Percentiles rank a stretch among this genome's conserved stretches.
These are phyloP conservation scores for Niveomyces coronatus DNA, from an alignment of 2,329 filamentous ascomycete species.

Conservation along the genomic window DNA sequence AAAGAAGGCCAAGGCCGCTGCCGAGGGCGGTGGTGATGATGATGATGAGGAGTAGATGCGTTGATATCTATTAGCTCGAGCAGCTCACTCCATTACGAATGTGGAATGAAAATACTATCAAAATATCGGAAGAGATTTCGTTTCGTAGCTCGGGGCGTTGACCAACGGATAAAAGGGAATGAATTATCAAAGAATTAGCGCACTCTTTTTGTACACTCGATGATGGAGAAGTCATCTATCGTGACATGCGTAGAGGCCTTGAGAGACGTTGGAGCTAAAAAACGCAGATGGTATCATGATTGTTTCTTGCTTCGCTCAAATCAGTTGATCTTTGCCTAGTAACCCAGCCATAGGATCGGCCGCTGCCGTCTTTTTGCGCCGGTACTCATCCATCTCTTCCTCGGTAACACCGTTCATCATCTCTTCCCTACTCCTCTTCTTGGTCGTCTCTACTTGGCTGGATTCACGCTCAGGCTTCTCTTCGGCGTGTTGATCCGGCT, in stretches of 20 bases:
- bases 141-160: constrained; percentile 43
- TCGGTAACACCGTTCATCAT: constrained; percentile 70
- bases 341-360: constrained; percentile 83
- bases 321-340: constrained; percentile 60
- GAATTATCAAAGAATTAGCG: constrained; percentile 18
- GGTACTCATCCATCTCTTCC: constrained; percentile 78
- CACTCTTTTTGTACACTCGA: neutral
- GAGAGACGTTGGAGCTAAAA: neutral
- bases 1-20: constrained; percentile 98
- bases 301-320: constrained; percentile 19
- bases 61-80: constrained; percentile 21
- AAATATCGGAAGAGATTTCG: constrained; percentile 27
- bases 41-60: constrained; percentile 67
- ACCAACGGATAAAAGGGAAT: constrained; percentile 33
- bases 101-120: constrained; percentile 25
- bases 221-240: too few relatives aligned
- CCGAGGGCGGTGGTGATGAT: constrained; percentile 73
- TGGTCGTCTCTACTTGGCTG: constrained; percentile 26
- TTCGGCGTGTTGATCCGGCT: constrained; percentile 14
- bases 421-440: constrained; percentile 69
- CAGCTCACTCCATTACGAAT: constrained; percentile 19
- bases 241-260: too few relatives aligned
- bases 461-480: constrained; percentile 19
- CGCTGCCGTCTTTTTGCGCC: constrained; percentile 60
- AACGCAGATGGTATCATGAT: constrained; percentile 4